These are phyloP conservation scores for Cornus florida DNA, from an alignment of 148 eudicot genomes.

Conservation along the genomic window DNA sequence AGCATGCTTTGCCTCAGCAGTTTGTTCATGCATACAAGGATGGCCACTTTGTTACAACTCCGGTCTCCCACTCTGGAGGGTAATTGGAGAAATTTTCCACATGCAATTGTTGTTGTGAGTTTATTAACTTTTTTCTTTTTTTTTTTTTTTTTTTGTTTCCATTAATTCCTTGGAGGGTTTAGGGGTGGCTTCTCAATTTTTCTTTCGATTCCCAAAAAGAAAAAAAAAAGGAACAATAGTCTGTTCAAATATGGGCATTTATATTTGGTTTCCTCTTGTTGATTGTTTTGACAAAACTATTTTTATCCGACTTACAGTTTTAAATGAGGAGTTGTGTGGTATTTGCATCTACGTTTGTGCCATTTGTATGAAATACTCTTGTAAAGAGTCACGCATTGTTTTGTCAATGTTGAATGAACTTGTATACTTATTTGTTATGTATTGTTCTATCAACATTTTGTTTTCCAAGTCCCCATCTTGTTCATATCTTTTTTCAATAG, in stretches of 20 bases:
- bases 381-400: background rate
- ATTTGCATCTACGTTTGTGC: background rate
- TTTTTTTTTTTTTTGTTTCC: background rate
- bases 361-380: background rate
- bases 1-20: slow-evolving; percentile 94
- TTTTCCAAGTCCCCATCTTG: no score
- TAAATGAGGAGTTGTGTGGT: background rate
- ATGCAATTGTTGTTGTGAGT: background rate
- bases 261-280: background rate
- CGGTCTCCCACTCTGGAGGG: slow-evolving; percentile 91
- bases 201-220: background rate
- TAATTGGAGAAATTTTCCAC: slow-evolving; percentile 24
- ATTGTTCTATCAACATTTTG: background rate
- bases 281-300: background rate
- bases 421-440: background rate
- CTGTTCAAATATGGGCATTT: background rate
- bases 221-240: background rate
- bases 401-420: background rate
- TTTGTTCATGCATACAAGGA: slow-evolving; percentile 69
- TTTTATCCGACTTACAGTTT: background rate
- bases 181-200: slow-evolving; percentile 9
- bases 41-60: slow-evolving; percentile 80
- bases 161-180: slow-evolving; percentile 7
- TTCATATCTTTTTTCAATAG: no score
- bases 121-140: background rate